Conservation (phyloP, 78 protist genomes). For the slime mould (Dictyostelium discoideum) region DNA sequence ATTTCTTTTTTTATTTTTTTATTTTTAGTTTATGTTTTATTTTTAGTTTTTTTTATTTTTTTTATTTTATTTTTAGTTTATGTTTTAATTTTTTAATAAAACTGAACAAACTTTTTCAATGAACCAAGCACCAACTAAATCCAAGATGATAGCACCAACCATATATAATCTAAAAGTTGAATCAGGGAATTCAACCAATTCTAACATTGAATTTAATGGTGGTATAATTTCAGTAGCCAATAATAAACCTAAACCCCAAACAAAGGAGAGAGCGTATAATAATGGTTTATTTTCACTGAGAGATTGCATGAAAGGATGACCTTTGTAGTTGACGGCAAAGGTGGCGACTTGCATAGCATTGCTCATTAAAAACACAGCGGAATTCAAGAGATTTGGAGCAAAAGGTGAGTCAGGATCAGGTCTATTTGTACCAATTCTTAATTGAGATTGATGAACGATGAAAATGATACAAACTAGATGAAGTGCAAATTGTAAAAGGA, state of each 20-base stretch:
- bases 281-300: conserved; percentile 80
- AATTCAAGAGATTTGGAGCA: conserved; percentile 89
- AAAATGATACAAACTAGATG: conserved; percentile 86
- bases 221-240: conserved; percentile 40
- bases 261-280: conserved; percentile 33
- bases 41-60: not conserved
- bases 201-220: conserved; percentile 31
- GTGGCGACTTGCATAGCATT: conserved; percentile 86
- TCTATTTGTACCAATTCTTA: not conserved
- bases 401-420: conserved; percentile 86
- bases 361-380: conserved; percentile 87
- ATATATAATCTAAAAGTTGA: not conserved
- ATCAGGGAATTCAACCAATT: conserved; percentile 74
- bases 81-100: conserved; percentile 20
- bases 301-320: conserved; percentile 88
- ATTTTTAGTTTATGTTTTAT: not conserved
- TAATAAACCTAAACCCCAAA: conserved; percentile 47
- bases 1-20: not conserved
- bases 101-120: conserved; percentile 53
- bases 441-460: conserved; percentile 7
- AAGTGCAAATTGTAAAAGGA: conserved; percentile 90
- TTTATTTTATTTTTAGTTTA: not conserved
- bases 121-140: conserved; percentile 61
- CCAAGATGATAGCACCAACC: conserved; percentile 22
- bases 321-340: conserved; percentile 94